These are phyloP conservation scores for Triticum timopheevii DNA, from an alignment of 176 grass and related monocot genomes.

Conservation along the genomic window DNA sequence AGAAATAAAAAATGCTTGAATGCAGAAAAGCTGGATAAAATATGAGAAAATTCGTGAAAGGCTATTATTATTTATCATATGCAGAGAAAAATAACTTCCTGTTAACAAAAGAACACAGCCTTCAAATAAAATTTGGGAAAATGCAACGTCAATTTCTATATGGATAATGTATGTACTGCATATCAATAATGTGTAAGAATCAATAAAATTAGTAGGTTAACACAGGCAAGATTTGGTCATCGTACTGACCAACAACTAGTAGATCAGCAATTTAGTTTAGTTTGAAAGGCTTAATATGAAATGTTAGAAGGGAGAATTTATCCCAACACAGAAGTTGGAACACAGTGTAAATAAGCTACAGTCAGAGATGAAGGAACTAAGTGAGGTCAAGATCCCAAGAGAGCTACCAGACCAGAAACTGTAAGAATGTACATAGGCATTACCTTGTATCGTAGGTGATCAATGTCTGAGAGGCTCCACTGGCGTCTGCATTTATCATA, in stretches of 20 bases:
- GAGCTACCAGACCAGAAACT: neutral
- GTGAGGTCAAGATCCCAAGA: neutral
- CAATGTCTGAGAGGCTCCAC: conserved; percentile 87
- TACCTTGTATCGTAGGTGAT: conserved; percentile 97
- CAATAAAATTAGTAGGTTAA: conserved; percentile 9
- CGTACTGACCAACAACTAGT: neutral
- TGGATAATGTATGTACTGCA: neutral
- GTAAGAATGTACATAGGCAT: neutral
- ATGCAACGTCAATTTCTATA: neutral
- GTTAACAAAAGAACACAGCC: neutral
- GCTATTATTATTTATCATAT: neutral
- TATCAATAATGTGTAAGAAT: neutral
- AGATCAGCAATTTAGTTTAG: neutral
- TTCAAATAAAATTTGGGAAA: neutral
- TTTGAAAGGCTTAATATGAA: neutral
- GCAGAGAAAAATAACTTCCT: neutral
- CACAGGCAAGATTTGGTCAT: neutral
- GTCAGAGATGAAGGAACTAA: neutral
- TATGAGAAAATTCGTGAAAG: neutral
- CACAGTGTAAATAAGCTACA: conserved; percentile 25
- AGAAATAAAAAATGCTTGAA: neutral
- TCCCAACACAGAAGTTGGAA: neutral
- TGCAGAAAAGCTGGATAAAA: conserved; percentile 11
- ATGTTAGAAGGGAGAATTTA: neutral
- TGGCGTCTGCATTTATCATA: conserved; percentile 99